These are phyloP conservation scores for Dalechampia spathulata DNA, from an alignment of 441 rosid species.

Conservation along the genomic window DNA sequence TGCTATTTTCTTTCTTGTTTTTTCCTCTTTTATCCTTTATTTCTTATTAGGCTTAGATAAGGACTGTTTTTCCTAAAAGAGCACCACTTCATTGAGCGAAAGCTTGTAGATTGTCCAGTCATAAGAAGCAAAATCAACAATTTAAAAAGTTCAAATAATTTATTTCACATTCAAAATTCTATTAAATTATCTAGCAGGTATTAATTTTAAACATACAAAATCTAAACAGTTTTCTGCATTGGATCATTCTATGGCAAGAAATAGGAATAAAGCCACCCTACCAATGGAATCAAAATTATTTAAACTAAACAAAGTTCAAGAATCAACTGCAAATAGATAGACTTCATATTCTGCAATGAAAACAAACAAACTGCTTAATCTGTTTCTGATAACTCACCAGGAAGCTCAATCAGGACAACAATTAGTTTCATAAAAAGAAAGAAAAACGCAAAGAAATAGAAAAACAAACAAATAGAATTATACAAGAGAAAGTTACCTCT, in stretches of 20 bases:
- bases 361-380: background rate
- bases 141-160: background rate
- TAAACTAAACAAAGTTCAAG: background rate
- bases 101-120: background rate
- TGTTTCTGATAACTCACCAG: too few relatives aligned
- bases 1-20: background rate
- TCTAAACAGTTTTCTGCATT: too few relatives aligned
- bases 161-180: background rate
- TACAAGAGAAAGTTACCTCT: slow-evolving; percentile 26
- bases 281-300: background rate
- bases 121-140: background rate
- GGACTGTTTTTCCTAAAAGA: background rate
- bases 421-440: too few relatives aligned
- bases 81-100: background rate
- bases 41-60: background rate
- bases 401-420: too few relatives aligned
- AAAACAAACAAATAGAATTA: background rate
- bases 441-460: background rate
- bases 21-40: background rate
- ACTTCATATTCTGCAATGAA: slow-evolving; percentile 2
- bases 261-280: background rate
- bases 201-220: too few relatives aligned
- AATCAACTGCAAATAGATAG: background rate
- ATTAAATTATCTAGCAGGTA: background rate
- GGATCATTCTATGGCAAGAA: background rate